phyloP scores from a whole-genome alignment of 2,329 filamentous ascomycete species.

The Epichloe uncinata region DNA sequence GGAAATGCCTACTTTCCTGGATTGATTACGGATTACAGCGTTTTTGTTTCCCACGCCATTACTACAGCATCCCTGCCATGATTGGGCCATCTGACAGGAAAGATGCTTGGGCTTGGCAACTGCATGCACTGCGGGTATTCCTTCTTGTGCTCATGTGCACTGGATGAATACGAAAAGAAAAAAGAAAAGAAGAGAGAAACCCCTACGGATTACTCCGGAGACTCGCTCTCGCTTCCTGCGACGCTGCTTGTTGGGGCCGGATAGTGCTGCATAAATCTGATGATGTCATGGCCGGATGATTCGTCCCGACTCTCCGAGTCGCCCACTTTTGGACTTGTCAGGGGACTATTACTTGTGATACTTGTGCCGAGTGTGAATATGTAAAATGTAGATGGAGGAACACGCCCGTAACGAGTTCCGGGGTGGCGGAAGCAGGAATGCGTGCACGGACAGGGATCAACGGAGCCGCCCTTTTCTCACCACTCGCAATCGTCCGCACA shows the following conservation, averaged over 20 bases:
- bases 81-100: neutral
- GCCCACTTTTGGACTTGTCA: too few relatives aligned
- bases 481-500: neutral
- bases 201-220: neutral
- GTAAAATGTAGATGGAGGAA: too few relatives aligned
- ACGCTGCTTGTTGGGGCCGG: too few relatives aligned
- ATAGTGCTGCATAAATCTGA: too few relatives aligned
- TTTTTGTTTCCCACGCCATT: neutral
- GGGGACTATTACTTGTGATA: too few relatives aligned
- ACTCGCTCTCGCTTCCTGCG: neutral
- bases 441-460: neutral
- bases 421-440: conserved; percentile 1
- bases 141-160: neutral
- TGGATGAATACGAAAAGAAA: neutral
- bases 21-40: neutral
- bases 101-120: neutral
- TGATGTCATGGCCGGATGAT: too few relatives aligned
- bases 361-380: too few relatives aligned
- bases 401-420: neutral
- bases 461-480: neutral
- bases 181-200: too few relatives aligned
- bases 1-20: neutral
- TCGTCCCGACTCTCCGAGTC: too few relatives aligned
- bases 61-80: neutral
- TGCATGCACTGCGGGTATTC: too few relatives aligned